phyloP scores from a whole-genome alignment of 805 yeast genomes.

The Lipomyces yamanashiensis region DNA sequence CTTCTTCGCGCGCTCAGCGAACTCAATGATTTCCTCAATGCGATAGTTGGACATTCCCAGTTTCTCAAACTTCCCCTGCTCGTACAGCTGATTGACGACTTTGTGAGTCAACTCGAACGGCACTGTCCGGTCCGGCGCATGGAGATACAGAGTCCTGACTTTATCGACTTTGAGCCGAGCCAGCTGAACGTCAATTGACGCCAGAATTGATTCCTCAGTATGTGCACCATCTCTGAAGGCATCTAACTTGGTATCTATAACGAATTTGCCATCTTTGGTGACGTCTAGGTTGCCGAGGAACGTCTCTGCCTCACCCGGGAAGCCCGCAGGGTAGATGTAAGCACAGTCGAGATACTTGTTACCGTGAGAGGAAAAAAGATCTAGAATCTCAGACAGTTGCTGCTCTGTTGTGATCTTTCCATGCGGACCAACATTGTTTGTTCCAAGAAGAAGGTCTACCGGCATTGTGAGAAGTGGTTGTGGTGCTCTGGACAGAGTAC shows the following conservation, averaged over 20 bases:
- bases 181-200: slow-evolving; percentile 15
- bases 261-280: slow-evolving; percentile 11
- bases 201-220: slow-evolving; percentile 9
- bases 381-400: slow-evolving; percentile 16
- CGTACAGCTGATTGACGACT: slow-evolving; percentile 38
- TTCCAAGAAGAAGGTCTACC: slow-evolving; percentile 24
- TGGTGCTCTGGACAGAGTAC: too few species aligned
- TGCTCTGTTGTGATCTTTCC: slow-evolving; percentile 15
- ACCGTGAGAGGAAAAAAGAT: slow-evolving; percentile 10
- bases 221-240: slow-evolving; percentile 19
- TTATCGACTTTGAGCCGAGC: slow-evolving; percentile 23
- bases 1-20: slow-evolving; percentile 25
- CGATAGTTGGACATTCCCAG: slow-evolving; percentile 41
- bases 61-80: slow-evolving; percentile 39
- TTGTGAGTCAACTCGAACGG: slow-evolving; percentile 39
- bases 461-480: slow-evolving; percentile 9
- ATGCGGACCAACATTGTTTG: slow-evolving; percentile 28
- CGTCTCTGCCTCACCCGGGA: slow-evolving; percentile 26
- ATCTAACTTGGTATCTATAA: slow-evolving; percentile 19
- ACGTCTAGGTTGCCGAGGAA: slow-evolving; percentile 20
- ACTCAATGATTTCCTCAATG: slow-evolving; percentile 32
- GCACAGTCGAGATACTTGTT: slow-evolving; percentile 23
- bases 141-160: slow-evolving; percentile 29
- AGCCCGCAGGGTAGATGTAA: slow-evolving; percentile 26
- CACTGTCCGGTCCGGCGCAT: slow-evolving; percentile 38